phyloP scores from a whole-genome alignment of 352 stramenopile genomes.

The Pythium graminicola region DNA sequence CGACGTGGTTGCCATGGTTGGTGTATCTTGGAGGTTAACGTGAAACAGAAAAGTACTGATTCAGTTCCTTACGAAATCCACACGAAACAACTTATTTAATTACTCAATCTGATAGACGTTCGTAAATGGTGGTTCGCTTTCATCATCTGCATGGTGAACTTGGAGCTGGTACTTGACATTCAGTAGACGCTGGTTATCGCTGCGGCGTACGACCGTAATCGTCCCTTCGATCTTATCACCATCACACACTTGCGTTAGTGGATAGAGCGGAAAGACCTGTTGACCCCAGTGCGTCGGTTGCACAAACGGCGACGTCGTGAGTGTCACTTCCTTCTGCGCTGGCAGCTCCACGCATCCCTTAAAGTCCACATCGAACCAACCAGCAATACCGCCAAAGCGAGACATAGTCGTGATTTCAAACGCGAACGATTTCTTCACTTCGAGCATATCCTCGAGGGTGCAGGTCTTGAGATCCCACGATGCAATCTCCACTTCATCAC shows the following conservation, averaged over 20 bases:
- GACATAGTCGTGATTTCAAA: conserved; percentile 85
- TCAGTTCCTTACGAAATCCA: no score
- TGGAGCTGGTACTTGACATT: conserved; percentile 85
- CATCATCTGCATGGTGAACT: conserved; percentile 58
- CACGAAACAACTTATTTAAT: conserved; percentile 22
- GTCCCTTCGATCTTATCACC: conserved; percentile 66
- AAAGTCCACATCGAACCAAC: conserved; percentile 99
- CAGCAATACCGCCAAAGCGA: conserved; percentile 92
- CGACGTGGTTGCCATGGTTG: no score
- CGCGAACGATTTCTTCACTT: conserved; percentile 54
- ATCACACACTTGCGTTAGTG: conserved; percentile 76
- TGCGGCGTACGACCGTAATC: conserved; percentile 65
- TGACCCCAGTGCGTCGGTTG: conserved; percentile 86
- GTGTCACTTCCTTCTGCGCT: conserved; percentile 69
- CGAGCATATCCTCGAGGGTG: conserved; percentile 80
- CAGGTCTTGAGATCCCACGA: conserved; percentile 80
- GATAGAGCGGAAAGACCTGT: conserved; percentile 81
- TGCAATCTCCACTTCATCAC: conserved; percentile 76
- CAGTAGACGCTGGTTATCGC: conserved; percentile 85
- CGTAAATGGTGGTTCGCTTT: conserved; percentile 37
- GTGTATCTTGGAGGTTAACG: no score
- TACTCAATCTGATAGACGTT: conserved; percentile 86
- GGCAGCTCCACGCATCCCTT: conserved; percentile 80
- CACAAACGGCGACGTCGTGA: conserved; percentile 89
- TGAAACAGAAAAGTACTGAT: no score